Percentiles rank a stretch among this genome's conserved stretches.
These are phyloP conservation scores for Erysimum cheiranthoides DNA, from an alignment of 345 rosid genomes.

Conservation along the genomic window DNA sequence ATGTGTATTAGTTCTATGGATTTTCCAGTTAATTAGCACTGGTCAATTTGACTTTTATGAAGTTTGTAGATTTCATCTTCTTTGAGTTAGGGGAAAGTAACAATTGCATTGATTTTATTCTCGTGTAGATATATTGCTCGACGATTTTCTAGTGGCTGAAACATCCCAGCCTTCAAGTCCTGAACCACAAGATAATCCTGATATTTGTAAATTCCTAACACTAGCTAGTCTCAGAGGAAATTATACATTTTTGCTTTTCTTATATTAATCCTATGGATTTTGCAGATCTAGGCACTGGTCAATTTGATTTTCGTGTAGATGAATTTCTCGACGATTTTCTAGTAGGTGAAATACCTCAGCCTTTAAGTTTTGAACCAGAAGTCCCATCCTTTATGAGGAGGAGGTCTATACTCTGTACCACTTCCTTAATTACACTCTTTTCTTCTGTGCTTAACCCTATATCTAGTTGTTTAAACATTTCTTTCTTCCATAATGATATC, in stretches of 20 bases:
- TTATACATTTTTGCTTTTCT: background rate
- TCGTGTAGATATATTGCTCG: conserved; percentile 68
- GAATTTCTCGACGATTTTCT: conserved; percentile 66
- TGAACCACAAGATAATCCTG: conserved; percentile 57
- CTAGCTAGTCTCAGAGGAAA: background rate
- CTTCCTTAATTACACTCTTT: background rate
- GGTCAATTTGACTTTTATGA: background rate
- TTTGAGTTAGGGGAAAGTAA: background rate
- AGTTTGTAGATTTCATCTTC: background rate
- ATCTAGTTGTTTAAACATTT: conserved; percentile 8
- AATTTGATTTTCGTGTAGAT: conserved; percentile 51
- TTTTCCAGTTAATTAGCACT: background rate
- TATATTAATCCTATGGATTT: background rate
- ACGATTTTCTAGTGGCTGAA: conserved; percentile 72
- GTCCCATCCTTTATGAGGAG: conserved; percentile 46
- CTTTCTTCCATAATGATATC: conserved; percentile 25
- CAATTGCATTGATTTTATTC: background rate
- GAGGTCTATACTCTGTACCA: conserved; percentile 50
- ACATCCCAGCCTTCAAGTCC: conserved; percentile 57
- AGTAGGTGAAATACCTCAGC: conserved; percentile 61
- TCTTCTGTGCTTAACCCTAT: background rate
- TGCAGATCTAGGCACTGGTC: background rate
- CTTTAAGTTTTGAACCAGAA: conserved; percentile 50
- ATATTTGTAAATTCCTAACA: background rate
- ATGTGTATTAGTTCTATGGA: background rate